Evolutionary conservation across 495 filamentous ascomycete genomes (phyloP).

Genomic region (Penicillium diatomitis): DNA sequence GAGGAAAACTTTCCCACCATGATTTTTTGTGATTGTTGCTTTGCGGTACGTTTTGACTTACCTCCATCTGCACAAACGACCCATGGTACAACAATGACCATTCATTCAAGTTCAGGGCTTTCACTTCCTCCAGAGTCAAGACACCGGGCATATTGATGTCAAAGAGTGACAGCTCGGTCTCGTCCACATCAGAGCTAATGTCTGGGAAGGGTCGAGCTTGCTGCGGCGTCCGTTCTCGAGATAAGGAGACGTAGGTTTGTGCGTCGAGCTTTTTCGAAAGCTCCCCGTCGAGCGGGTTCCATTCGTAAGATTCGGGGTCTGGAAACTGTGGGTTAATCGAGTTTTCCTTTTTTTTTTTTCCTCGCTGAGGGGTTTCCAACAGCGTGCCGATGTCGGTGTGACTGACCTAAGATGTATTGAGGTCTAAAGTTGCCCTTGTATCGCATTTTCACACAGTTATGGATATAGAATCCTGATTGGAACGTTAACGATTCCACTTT

Average conservation of each 20-base stretch:
- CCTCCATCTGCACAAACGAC: conserved; percentile 36
- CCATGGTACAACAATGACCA: conserved; percentile 39
- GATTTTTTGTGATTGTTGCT: no score
- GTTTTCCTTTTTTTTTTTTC: not conserved
- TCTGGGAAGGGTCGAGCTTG: conserved; percentile 10
- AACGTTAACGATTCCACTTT: not conserved
- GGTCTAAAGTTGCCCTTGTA: conserved; percentile 88
- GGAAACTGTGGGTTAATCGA: not conserved
- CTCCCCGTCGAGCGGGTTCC: conserved; percentile 65
- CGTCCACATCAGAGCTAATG: conserved; percentile 26
- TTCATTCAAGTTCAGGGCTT: conserved; percentile 51
- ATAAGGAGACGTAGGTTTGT: conserved; percentile 60
- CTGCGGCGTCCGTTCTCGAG: conserved; percentile 31
- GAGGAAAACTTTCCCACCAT: no score
- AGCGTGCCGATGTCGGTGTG: no score
- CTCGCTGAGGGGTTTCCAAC: no score
- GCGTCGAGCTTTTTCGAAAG: conserved; percentile 53
- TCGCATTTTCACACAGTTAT: conserved; percentile 65
- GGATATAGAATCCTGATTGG: conserved; percentile 56
- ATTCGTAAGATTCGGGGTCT: conserved; percentile 67
- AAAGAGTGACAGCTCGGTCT: conserved; percentile 52
- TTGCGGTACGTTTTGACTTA: conserved; percentile 11
- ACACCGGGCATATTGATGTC: conserved; percentile 67
- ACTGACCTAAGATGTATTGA: conserved; percentile 63
- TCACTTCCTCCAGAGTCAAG: conserved; percentile 54